Evolutionary conservation across 1,284 basidiomycete species (phyloP).

Genomic region (Rugosomyces carneus): DNA sequence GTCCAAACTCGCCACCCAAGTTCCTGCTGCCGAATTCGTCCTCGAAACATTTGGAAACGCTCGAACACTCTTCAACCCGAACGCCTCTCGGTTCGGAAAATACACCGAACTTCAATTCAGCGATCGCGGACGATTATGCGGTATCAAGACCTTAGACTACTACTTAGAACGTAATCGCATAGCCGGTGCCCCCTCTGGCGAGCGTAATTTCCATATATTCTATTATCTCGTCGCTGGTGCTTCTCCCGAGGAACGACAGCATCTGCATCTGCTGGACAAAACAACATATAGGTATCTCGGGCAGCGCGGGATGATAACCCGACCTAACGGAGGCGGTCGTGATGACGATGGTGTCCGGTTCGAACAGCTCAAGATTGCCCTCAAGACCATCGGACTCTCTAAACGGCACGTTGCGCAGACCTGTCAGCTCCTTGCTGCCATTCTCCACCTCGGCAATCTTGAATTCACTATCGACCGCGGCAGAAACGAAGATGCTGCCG

Average conservation of each 20-base stretch:
- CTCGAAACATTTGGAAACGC: conserved; percentile 92
- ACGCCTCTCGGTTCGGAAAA: conserved; percentile 88
- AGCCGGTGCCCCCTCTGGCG: conserved; percentile 73
- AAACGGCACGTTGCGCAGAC: conserved; percentile 92
- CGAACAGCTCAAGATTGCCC: conserved; percentile 87
- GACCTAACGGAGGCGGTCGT: conserved; percentile 38
- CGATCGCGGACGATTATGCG: conserved; percentile 83
- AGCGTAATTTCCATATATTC: conserved; percentile 96
- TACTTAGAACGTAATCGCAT: conserved; percentile 90
- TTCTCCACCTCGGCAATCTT: conserved; percentile 93
- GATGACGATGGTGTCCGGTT: conserved; percentile 80
- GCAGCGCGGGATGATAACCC: conserved; percentile 41
- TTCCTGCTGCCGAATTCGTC: conserved; percentile 93
- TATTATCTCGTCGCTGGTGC: conserved; percentile 94
- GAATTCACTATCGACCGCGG: conserved; percentile 84
- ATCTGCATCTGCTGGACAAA: conserved; percentile 79
- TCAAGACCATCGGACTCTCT: conserved; percentile 89
- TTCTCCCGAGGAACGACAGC: conserved; percentile 78
- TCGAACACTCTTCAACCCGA: conserved; percentile 84
- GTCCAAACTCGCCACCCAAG: conserved; percentile 76
- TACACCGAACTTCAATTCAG: conserved; percentile 94
- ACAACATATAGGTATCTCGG: conserved; percentile 82
- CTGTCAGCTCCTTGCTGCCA: conserved; percentile 90
- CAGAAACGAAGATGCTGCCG: conserved; percentile 83
- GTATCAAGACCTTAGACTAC: conserved; percentile 95